Conservation (phyloP, 768 basidiomycete species). For the Crepidotus variabilis region DNA sequence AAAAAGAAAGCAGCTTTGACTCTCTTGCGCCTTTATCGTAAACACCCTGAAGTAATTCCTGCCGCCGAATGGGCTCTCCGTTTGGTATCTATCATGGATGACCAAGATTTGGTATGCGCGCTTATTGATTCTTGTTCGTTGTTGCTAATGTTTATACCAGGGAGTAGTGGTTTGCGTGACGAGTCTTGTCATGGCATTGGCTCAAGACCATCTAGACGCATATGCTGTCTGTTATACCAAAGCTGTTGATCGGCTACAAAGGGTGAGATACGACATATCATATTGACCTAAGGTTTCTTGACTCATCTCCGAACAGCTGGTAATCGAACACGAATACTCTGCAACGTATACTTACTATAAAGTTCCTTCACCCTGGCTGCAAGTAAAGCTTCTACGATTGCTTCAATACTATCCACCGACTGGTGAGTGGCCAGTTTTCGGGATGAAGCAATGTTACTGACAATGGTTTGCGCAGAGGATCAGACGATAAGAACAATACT, state of each 20-base stretch:
- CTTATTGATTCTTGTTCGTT: background rate
- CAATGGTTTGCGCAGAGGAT: conserved; percentile 54
- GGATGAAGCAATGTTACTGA: too few relatives aligned
- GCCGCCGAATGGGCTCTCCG: conserved; percentile 94
- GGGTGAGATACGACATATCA: conserved; percentile 53
- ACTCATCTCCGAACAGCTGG: conserved; percentile 49
- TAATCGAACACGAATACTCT: conserved; percentile 87
- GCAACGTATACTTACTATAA: conserved; percentile 95
- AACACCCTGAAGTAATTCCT: conserved; percentile 92
- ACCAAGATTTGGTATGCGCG: conserved; percentile 66
- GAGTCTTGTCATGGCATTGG: conserved; percentile 88
- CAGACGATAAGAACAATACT: conserved; percentile 72
- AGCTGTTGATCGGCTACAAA: conserved; percentile 84
- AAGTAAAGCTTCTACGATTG: conserved; percentile 90
- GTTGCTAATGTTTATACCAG: conserved; percentile 31
- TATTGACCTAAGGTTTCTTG: background rate
- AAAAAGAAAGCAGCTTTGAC: conserved; percentile 99
- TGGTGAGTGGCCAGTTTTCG: conserved; percentile 43
- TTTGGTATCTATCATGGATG: conserved; percentile 95
- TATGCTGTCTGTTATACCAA: conserved; percentile 92
- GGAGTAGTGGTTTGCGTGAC: conserved; percentile 95
- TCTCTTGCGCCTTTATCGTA: conserved; percentile 87
- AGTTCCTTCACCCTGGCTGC: conserved; percentile 96
- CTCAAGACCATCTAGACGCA: conserved; percentile 90
- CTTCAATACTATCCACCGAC: conserved; percentile 96